Percentiles rank a stretch among this genome's conserved stretches.
These are phyloP conservation scores for Lathyrus tuberosus DNA, from an alignment of 306 rosid genomes.

Conservation along the genomic window DNA sequence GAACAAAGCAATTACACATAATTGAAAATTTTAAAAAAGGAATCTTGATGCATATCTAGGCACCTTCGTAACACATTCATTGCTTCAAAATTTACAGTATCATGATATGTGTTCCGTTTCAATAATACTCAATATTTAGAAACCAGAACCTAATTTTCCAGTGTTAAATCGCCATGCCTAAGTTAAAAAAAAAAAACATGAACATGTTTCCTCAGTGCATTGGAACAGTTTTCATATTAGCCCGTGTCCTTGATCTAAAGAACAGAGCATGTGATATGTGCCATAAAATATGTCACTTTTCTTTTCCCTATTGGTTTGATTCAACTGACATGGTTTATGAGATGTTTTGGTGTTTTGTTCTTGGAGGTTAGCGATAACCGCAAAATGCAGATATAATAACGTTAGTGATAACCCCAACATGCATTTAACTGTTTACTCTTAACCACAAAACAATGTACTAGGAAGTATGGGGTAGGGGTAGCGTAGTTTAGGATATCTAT, in stretches of 20 bases:
- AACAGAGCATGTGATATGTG: neutral
- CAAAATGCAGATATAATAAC: neutral
- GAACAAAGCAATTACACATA: no score
- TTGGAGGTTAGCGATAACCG: neutral
- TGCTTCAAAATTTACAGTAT: neutral
- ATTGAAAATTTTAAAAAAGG: neutral
- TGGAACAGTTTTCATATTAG: neutral
- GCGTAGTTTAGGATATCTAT: neutral
- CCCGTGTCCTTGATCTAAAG: neutral
- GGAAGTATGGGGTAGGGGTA: neutral
- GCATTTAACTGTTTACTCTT: neutral
- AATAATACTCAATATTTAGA: neutral
- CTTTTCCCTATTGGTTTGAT: neutral
- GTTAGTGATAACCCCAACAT: neutral
- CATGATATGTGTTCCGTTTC: neutral
- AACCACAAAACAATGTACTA: neutral
- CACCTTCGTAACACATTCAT: neutral
- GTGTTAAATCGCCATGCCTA: neutral
- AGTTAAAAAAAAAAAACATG: neutral
- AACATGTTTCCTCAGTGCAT: neutral
- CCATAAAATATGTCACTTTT: neutral
- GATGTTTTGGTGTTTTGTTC: slow-evolving; percentile 8
- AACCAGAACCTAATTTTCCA: neutral
- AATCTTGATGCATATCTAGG: neutral
- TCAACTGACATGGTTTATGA: slow-evolving; percentile 2